Evolutionary conservation across 768 basidiomycete genomes (phyloP).

Genomic region (Russula sp.): DNA sequence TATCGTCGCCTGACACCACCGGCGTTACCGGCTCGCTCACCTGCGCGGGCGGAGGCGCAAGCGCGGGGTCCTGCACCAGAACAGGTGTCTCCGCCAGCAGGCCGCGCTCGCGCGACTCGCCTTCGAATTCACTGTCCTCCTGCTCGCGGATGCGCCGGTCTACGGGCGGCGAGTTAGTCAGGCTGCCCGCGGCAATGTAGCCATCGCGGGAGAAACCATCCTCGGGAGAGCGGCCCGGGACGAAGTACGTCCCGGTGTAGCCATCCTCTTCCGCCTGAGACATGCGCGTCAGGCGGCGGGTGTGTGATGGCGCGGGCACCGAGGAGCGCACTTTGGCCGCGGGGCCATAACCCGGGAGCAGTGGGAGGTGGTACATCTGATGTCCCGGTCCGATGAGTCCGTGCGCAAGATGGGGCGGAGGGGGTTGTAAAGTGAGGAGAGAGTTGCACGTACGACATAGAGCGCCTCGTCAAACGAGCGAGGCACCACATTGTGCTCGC

Average conservation of each 20-base stretch:
- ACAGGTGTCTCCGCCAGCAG: constrained; percentile 4
- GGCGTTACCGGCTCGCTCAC: constrained; percentile 9
- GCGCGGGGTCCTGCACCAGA: not conserved
- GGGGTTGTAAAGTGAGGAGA: not conserved
- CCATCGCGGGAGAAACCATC: constrained; percentile 36
- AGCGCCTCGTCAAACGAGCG: constrained; percentile 90
- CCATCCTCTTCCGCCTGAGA: constrained; percentile 88
- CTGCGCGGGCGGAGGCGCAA: not conserved
- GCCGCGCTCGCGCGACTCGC: constrained; percentile 16
- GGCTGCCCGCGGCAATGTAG: constrained; percentile 44
- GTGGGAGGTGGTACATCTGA: constrained; percentile 89
- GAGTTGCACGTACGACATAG: constrained; percentile 66
- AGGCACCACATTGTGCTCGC: constrained; percentile 87
- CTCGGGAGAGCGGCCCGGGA: constrained; percentile 30
- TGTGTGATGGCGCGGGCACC: constrained; percentile 45
- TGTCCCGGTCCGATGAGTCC: not conserved
- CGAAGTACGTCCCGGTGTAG: constrained; percentile 83
- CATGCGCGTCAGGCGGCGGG: constrained; percentile 56
- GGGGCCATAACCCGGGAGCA: constrained; percentile 87
- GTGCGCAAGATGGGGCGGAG: not conserved
- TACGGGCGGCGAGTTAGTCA: constrained; percentile 23
- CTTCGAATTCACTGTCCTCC: constrained; percentile 11
- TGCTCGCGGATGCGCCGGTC: constrained; percentile 11
- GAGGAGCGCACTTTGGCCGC: constrained; percentile 84
- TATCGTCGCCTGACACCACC: constrained; percentile 37